Base-by-base conservation (phyloP, 768 basidiomycete species). In the Chalciporus pseudorubinellus region DNA sequence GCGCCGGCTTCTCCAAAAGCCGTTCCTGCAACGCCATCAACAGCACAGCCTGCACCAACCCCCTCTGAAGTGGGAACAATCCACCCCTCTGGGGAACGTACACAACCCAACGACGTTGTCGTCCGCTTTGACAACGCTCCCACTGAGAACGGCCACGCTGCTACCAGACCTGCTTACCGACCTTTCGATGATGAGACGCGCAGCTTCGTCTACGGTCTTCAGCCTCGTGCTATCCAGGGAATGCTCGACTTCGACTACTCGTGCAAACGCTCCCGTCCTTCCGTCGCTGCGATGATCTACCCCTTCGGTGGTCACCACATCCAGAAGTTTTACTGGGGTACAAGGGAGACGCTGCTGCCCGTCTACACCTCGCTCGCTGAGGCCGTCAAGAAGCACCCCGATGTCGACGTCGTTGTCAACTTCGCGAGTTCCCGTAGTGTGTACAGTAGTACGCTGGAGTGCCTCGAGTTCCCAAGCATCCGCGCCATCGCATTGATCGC, bases 281-380 rank as follows among this genome's bases (percentile, higher is more conserved):
- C 86, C 41, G 97, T 98, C 58, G 95, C 97, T 24, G 97, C 97
- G 34, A 99, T 98, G 95, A 97, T 99, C 69, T 99, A 99, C 72
- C 97, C 95, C 68, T 99, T 99, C 73, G 97, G 95, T 66, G 95
- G 95, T 18, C 95, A 98, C 76, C 97, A 98, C 76, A 97, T 98
- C 72, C 97, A 99, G 77, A 99, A 99, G 78, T 98, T 99, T 83
- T 98, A 99, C 82, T 98, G 97, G 97, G 97, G 97, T 50, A 98
- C 97, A 36, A 93, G 92, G 77, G 97, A 98, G 79, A 95, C 95
- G 3, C 87, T 99, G 43, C 84, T 99, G 34, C 97, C 97, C 45
- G 95, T 99, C 39, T 99, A 97, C 78, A 95, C 95, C 18, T 83
- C 83, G 49, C 79, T 97, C 59, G 83, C 82, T 48, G 95, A 98